Conservation (phyloP, 306 rosid species). For the Inga oerstediana region DNA sequence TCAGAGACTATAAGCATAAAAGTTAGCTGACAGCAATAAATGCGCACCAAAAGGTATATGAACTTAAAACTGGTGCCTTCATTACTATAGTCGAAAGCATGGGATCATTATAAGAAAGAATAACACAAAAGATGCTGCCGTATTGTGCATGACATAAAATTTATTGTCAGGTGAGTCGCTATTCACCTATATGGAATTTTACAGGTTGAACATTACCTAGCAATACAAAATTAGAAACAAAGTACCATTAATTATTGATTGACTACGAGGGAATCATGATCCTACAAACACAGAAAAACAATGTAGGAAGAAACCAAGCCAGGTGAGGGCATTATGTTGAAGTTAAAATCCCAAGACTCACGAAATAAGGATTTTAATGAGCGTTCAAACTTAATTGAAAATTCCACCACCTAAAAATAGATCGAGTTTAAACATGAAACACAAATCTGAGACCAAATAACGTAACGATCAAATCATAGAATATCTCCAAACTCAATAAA, state of each 20-base stretch:
- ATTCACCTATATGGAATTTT: constrained; percentile 1
- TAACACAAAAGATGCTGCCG: background rate
- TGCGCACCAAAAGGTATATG: constrained; percentile 13
- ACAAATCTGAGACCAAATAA: constrained; percentile 9
- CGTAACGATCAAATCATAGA: constrained; percentile 20
- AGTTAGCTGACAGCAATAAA: constrained; percentile 22
- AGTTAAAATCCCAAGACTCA: background rate
- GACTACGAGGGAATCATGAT: constrained; percentile 17
- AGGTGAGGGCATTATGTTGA: background rate
- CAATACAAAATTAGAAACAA: constrained; percentile 1
- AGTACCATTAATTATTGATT: background rate
- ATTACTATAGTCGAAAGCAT: background rate
- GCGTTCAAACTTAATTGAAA: constrained; percentile 8
- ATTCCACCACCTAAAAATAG: background rate
- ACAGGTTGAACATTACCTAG: constrained; percentile 16
- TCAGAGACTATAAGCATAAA: background rate
- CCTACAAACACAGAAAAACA: background rate
- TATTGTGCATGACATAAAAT: background rate
- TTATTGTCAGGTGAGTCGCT: background rate
- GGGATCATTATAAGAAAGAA: constrained; percentile 19
- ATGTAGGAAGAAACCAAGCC: background rate
- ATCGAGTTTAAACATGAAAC: background rate
- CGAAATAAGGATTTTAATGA: background rate
- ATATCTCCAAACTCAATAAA: background rate
- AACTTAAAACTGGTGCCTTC: constrained; percentile 5